Conservation (phyloP, 169 alveolate species). For the Eimeria mitis region DNA sequence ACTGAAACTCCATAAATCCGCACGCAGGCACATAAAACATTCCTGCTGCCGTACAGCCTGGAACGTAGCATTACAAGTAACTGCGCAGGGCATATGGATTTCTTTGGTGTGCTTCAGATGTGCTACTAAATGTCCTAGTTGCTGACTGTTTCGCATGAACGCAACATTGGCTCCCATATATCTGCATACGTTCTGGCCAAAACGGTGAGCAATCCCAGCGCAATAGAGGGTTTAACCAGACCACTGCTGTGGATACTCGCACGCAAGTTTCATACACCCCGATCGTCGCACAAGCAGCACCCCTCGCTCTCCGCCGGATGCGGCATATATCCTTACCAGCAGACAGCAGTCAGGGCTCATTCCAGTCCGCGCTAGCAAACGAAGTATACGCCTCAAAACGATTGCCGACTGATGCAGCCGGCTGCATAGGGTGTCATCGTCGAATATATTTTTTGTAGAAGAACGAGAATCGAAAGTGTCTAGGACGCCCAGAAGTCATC, state of each 20-base stretch:
- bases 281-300: not conserved
- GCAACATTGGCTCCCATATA: too few relatives aligned
- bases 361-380: not conserved
- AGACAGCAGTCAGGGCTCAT: not conserved
- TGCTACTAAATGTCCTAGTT: too few relatives aligned
- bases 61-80: not conserved
- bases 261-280: not conserved
- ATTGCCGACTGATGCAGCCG: not conserved
- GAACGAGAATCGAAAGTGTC: too few relatives aligned
- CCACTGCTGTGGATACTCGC: not conserved
- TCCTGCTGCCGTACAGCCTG: not conserved
- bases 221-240: not conserved
- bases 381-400: not conserved
- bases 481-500: not conserved
- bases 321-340: not conserved
- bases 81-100: not conserved
- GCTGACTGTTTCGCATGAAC: too few relatives aligned
- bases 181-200: too few relatives aligned
- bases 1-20: too few relatives aligned
- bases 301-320: not conserved
- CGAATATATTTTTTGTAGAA: not conserved
- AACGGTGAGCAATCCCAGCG: too few relatives aligned
- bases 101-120: too few relatives aligned
- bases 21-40: not conserved
- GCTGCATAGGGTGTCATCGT: not conserved